Base-by-base conservation (phyloP, 345 rosid genomes). In the Gossypioides kirkii region DNA sequence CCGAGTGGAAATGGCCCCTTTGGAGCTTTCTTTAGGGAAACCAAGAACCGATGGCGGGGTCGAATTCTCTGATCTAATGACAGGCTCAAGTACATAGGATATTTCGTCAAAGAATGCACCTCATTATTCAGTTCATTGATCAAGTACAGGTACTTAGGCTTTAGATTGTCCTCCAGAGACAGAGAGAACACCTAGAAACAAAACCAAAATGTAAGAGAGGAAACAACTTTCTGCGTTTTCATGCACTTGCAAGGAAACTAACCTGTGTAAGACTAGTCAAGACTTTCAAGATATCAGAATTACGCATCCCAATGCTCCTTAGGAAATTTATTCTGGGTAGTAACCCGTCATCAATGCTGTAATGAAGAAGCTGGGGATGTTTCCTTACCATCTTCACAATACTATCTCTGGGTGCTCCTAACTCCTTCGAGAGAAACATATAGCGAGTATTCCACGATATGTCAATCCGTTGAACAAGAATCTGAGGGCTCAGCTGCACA, bases 231-330 rank as follows among this genome's bases (percentile, higher is more conserved):
- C 49, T 56, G 13, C 54, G 38, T 38, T 46, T 22, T 26, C 58
- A 62, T 46, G 42, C 8, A 16, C 46, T 58, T 65, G 49, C 18
- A 43, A 61, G 69, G 20, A 59, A 65, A 65, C 75, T 78, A 59
- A 92, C 99, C 97, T 95, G 99, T 17, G 99, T 82, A 75, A 95
- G 96, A 82, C 92, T 89, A 42, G 98, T 95, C 82, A 90, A 88
- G 85, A 95, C 92, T 87, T 95, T 95, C 83, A 95, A 74, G 78
- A 92, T 92, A 69, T 92, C 98, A 59, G 94, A 75, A 79, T 91
- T 76, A 73, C 73, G 43, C 98, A 95, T 87, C 55, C 99, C 98
- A 28, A 90, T 92, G 75, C 92, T 95, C 82, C 98, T 84, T 63
- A 90, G 88, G 82, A 95, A 95, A 77, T 92, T 90, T 85, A 95